These are phyloP conservation scores for Canavalia ensiformis DNA, from an alignment of 306 rosid species.

Conservation along the genomic window DNA sequence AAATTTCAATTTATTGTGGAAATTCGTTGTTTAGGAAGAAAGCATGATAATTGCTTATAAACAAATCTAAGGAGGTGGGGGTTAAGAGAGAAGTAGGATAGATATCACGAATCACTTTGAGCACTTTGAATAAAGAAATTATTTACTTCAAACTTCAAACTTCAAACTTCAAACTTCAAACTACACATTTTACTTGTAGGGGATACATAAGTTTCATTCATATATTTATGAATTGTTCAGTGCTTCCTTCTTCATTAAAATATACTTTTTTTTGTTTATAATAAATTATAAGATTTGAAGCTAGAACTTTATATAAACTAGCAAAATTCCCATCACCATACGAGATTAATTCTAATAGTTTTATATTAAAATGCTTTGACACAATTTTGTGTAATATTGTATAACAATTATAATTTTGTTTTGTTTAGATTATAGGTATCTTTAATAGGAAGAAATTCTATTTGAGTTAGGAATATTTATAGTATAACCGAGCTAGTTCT, in stretches of 20 bases:
- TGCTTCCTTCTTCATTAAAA: neutral
- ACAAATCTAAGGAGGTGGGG: conserved; percentile 15
- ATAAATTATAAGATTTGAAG: no score
- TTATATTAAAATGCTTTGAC: neutral
- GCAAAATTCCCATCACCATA: no score
- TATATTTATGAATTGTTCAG: neutral
- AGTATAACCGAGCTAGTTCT: no score
- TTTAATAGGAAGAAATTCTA: no score
- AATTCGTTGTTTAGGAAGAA: conserved; percentile 1
- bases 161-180: neutral
- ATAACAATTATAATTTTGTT: no score
- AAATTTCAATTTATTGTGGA: conserved; percentile 14
- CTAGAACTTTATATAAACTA: no score
- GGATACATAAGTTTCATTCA: neutral
- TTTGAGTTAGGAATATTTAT: no score
- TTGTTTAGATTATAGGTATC: no score
- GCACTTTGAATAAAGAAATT: neutral
- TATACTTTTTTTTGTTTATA: no score
- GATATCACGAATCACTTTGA: neutral
- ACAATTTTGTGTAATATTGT: neutral
- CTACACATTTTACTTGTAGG: neutral
- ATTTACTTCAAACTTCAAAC: neutral
- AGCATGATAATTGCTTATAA: conserved; percentile 10
- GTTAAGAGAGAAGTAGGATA: neutral
- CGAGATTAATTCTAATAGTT: no score